phyloP scores from a whole-genome alignment of 2,329 filamentous ascomycete species.

The Cytospora leucostoma region DNA sequence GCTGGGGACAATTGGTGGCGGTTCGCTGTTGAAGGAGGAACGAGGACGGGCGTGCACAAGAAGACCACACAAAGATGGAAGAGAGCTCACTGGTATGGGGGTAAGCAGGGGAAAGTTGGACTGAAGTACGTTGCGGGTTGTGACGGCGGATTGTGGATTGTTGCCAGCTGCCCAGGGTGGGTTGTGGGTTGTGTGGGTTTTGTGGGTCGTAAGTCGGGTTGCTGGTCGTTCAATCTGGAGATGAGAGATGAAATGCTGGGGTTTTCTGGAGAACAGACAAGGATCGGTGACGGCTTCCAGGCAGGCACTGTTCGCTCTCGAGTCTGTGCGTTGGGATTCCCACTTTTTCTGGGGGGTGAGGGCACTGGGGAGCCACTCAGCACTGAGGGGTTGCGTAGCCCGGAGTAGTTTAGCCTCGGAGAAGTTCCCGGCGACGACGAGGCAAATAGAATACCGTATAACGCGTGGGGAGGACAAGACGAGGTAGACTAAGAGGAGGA shows the following conservation, averaged over 20 bases:
- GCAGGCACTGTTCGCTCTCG: background rate
- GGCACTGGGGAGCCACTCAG: background rate
- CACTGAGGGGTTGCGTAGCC: background rate
- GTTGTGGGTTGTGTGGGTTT: background rate
- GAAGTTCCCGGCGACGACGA: constrained; percentile 22
- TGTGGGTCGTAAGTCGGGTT: constrained; percentile 14
- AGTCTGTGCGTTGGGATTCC: constrained; percentile 11
- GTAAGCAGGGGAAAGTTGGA: background rate
- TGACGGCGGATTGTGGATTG: background rate
- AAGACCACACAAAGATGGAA: background rate
- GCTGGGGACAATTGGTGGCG: background rate
- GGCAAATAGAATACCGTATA: background rate
- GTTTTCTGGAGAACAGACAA: constrained; percentile 22
- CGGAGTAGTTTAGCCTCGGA: constrained; percentile 19
- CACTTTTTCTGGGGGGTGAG: constrained; percentile 1
- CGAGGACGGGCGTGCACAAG: background rate
- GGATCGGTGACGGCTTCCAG: background rate
- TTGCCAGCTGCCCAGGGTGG: background rate
- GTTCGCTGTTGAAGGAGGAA: background rate
- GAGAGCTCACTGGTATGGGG: background rate
- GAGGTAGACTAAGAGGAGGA: background rate
- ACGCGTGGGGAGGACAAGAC: background rate
- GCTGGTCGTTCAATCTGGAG: constrained; percentile 25
- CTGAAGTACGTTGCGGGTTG: constrained; percentile 1
- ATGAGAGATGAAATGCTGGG: constrained; percentile 29